Evolutionary conservation across 2,329 filamentous ascomycete species (phyloP).

Genomic region (Nannizziopsis barbatae): DNA sequence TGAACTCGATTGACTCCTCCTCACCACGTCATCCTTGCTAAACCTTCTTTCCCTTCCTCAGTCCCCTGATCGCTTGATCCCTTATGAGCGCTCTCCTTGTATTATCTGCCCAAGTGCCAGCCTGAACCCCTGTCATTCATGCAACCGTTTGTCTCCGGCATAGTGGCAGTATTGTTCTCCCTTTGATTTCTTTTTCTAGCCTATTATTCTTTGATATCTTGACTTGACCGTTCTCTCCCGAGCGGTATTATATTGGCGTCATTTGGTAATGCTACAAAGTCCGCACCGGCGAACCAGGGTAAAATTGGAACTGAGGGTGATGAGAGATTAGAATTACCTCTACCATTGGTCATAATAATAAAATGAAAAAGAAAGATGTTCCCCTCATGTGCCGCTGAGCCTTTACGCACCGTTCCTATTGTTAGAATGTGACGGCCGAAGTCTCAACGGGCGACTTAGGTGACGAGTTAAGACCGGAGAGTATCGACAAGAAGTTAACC

Average conservation of each 20-base stretch:
- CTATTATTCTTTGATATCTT: constrained; percentile 1
- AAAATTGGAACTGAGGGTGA: constrained; percentile 6
- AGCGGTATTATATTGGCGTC: constrained; percentile 7
- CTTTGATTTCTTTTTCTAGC: constrained; percentile 2
- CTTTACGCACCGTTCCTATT: too few relatives aligned
- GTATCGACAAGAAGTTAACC: too few relatives aligned
- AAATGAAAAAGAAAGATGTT: too few relatives aligned
- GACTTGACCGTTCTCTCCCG: neutral
- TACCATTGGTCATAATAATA: too few relatives aligned
- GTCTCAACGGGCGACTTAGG: too few relatives aligned
- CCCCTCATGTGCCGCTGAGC: neutral
- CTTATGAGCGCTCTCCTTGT: neutral
- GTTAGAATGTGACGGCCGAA: too few relatives aligned
- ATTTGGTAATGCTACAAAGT: constrained; percentile 6
- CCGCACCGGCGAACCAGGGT: constrained; percentile 6
- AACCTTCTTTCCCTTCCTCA: constrained; percentile 28
- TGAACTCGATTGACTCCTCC: constrained; percentile 32
- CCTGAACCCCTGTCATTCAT: neutral
- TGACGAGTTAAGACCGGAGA: too few relatives aligned
- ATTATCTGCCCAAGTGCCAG: neutral
- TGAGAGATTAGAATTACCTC: neutral
- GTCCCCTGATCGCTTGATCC: constrained; percentile 22
- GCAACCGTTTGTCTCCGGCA: neutral
- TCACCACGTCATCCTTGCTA: constrained; percentile 29
- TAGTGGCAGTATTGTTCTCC: neutral